These are phyloP conservation scores for Vachellia collinsii DNA, from an alignment of 306 rosid species.

Conservation along the genomic window DNA sequence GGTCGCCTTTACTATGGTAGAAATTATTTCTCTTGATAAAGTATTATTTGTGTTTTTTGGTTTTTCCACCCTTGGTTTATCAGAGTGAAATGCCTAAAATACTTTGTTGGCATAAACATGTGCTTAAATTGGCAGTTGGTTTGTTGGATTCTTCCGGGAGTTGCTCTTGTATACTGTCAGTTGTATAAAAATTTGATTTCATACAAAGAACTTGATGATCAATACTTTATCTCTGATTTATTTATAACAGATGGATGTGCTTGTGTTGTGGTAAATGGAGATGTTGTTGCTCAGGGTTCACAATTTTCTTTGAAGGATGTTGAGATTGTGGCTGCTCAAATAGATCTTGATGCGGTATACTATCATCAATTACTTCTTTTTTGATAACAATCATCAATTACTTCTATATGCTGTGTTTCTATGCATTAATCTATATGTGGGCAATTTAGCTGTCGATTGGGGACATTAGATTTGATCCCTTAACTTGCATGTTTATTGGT, in stretches of 20 bases:
- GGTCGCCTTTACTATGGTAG: constrained; percentile 96
- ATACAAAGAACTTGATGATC: neutral
- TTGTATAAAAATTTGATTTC: constrained; percentile 15
- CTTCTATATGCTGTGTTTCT: constrained; percentile 18
- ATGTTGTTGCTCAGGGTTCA: constrained; percentile 90
- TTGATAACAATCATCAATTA: constrained; percentile 26
- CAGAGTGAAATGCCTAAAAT: constrained; percentile 18
- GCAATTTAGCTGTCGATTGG: constrained; percentile 18
- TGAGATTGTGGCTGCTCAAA: constrained; percentile 82
- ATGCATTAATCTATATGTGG: constrained; percentile 5
- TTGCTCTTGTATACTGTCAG: constrained; percentile 7
- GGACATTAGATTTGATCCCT: constrained; percentile 28
- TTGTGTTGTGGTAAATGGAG: constrained; percentile 84
- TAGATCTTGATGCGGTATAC: constrained; percentile 93
- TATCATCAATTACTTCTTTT: constrained; percentile 27
- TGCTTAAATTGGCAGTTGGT: constrained; percentile 22
- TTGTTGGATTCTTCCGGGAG: constrained; percentile 14
- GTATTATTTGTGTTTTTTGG: constrained; percentile 5
- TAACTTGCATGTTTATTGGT: constrained; percentile 36
- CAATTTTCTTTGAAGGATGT: constrained; percentile 94
- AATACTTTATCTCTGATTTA: constrained; percentile 4
- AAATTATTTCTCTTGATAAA: neutral
- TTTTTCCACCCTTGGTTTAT: constrained; percentile 14
- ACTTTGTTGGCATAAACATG: constrained; percentile 23
- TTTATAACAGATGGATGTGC: constrained; percentile 85